Evolutionary conservation across 176 grass and related monocot species (phyloP).

Genomic region (Oryza coarctata): DNA sequence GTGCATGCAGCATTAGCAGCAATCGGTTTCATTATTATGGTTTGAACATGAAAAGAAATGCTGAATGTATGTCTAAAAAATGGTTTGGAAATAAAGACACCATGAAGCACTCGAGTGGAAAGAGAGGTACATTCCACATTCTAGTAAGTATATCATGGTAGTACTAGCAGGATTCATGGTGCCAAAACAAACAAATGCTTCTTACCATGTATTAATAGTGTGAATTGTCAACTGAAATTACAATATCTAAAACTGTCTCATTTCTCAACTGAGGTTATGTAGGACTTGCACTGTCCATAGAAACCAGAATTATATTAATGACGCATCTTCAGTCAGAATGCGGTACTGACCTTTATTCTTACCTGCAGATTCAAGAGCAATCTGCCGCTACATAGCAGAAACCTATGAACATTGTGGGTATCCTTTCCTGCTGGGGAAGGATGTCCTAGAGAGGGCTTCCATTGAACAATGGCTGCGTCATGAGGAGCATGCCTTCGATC

Average conservation of each 20-base stretch:
- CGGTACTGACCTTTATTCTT: conserved; percentile 14
- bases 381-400: conserved; percentile 77
- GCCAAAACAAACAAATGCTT: background rate
- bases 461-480: conserved; percentile 96
- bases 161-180: background rate
- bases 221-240: background rate
- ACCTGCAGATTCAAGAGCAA: conserved; percentile 81
- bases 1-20: background rate
- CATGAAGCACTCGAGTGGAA: background rate
- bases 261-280: background rate
- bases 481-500: conserved; percentile 90
- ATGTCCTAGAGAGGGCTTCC: conserved; percentile 83
- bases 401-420: conserved; percentile 58
- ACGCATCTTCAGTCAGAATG: background rate
- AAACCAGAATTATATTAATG: background rate
- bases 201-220: background rate
- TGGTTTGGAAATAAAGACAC: background rate
- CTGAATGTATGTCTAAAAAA: background rate
- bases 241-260: background rate
- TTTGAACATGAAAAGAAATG: conserved; percentile 23
- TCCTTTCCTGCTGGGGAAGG: conserved; percentile 73
- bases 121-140: background rate
- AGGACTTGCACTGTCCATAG: background rate
- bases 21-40: background rate
- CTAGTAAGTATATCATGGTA: conserved; percentile 2